These are phyloP conservation scores for Pistacia atlantica DNA, from an alignment of 345 rosid species.

Conservation along the genomic window DNA sequence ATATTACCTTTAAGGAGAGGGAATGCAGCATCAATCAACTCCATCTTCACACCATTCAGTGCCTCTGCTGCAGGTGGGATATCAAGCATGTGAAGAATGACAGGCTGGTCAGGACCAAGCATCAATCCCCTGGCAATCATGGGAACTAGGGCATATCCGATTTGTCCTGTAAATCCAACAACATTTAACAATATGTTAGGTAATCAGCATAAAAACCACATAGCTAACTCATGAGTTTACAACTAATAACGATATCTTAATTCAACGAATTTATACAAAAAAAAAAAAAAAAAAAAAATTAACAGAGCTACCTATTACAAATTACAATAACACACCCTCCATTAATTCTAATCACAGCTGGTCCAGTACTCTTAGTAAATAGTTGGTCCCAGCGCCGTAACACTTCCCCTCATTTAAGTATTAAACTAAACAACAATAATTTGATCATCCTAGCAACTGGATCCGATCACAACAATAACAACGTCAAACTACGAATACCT, in stretches of 20 bases:
- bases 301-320: neutral
- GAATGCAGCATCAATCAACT: conserved; percentile 94
- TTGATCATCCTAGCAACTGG: neutral
- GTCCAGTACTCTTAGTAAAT: neutral
- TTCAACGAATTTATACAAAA: neutral
- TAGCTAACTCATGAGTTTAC: neutral
- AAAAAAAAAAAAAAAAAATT: neutral
- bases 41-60: conserved; percentile 96
- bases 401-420: neutral
- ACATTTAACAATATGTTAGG: neutral
- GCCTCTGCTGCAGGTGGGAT: conserved; percentile 98
- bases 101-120: conserved; percentile 99
- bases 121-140: conserved; percentile 98
- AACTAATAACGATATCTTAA: neutral
- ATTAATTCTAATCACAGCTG: neutral
- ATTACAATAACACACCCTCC: neutral
- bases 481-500: neutral
- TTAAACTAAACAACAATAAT: neutral
- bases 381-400: no score
- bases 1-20: conserved; percentile 89
- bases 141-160: conserved; percentile 98
- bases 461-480: neutral
- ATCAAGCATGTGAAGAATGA: conserved; percentile 98
- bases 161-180: conserved; percentile 73
- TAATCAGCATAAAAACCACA: neutral